Evolutionary conservation across 176 grass and related monocot species (phyloP).

Genomic region (Oryza rufipogon): DNA sequence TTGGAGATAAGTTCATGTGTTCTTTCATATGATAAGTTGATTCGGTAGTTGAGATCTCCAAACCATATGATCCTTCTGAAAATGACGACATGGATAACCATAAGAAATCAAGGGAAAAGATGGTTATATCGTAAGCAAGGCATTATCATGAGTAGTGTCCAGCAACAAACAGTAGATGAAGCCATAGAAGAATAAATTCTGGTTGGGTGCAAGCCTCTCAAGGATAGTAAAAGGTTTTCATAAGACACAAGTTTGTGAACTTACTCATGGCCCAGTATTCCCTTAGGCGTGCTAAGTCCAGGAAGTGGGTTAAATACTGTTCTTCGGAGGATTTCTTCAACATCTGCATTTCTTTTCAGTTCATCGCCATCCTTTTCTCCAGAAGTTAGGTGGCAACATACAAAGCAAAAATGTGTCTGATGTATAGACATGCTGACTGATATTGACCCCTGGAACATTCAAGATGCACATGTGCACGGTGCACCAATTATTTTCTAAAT

Average conservation of each 20-base stretch:
- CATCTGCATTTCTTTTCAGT: constrained; percentile 80
- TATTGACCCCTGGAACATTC: constrained; percentile 79
- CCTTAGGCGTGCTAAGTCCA: constrained; percentile 46
- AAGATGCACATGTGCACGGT: constrained; percentile 33
- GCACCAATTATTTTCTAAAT: constrained; percentile 11
- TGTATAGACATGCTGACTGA: constrained; percentile 97
- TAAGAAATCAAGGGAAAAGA: constrained; percentile 23
- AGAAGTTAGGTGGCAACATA: constrained; percentile 81
- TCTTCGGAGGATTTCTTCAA: constrained; percentile 73
- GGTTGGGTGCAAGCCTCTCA: not conserved
- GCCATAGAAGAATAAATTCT: constrained; percentile 8
- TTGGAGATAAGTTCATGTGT: constrained; percentile 74
- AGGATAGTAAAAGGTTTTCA: constrained; percentile 12
- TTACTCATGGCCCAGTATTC: constrained; percentile 82
- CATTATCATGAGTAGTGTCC: not conserved
- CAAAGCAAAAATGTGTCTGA: constrained; percentile 85
- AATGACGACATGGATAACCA: constrained; percentile 30
- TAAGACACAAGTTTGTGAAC: constrained; percentile 7
- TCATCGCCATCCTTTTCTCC: constrained; percentile 83
- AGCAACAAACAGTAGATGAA: not conserved
- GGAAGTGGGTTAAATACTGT: constrained; percentile 67
- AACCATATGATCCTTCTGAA: constrained; percentile 95
- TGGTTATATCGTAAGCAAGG: constrained; percentile 27
- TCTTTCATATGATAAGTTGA: constrained; percentile 79
- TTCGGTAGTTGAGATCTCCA: constrained; percentile 92